Evolutionary conservation across 225 moss, liverwort and hornwort genomes (phyloP).

Genomic region (Physcomitrium patens): DNA sequence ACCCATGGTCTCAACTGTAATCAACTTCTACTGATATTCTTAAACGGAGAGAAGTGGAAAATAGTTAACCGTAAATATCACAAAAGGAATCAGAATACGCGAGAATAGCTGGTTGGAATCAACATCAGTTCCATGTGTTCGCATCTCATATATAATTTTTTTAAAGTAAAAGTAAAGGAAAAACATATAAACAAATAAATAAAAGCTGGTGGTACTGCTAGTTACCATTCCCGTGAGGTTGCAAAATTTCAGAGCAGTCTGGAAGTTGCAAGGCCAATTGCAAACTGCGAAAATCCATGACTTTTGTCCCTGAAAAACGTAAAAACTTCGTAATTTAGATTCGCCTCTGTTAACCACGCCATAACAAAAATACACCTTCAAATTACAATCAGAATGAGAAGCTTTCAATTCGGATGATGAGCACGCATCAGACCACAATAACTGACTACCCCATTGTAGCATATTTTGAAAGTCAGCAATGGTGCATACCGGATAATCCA

Average conservation of each 20-base stretch:
- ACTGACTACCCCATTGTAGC: not conserved
- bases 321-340: not conserved
- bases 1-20: conserved; percentile 8
- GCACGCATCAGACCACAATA: too few species aligned
- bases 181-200: too few species aligned
- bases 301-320: conserved; percentile 48
- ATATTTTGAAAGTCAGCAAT: conserved; percentile 13
- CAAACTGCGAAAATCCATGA: conserved; percentile 65
- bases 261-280: conserved; percentile 51
- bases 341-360: not conserved
- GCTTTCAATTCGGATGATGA: too few species aligned
- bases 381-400: not conserved
- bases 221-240: conserved; percentile 27
- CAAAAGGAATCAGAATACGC: conserved; percentile 12
- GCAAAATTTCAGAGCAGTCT: conserved; percentile 46
- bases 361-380: not conserved
- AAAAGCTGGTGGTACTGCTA: not conserved
- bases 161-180: too few species aligned
- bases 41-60: not conserved
- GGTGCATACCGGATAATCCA: conserved; percentile 45
- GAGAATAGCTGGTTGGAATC: not conserved
- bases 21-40: not conserved
- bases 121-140: not conserved
- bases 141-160: not conserved
- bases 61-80: not conserved